A percentile compares a stretch with the other conserved stretches of the same genome.
phyloP scores from a whole-genome alignment of 2,329 filamentous ascomycete genomes.

The Epichloe gansuensis region DNA sequence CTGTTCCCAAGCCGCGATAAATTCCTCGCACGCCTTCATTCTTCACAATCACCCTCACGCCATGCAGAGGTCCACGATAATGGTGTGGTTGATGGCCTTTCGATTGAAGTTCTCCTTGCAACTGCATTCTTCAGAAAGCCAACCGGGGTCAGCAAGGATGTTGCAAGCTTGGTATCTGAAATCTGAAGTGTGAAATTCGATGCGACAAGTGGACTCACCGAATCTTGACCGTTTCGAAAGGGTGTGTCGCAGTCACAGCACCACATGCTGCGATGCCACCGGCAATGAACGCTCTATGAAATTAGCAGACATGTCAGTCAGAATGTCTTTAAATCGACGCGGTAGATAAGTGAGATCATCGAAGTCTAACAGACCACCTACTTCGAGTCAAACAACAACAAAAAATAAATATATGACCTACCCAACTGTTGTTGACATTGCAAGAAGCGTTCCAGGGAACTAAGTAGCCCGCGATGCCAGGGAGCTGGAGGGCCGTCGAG shows the following conservation, averaged over 20 bases:
- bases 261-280: constrained; percentile 95
- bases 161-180: not conserved
- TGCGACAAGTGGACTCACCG: constrained; percentile 42
- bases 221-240: constrained; percentile 98
- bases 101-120: constrained; percentile 87
- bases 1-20: constrained; percentile 79
- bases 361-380: not conserved
- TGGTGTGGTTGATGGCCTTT: constrained; percentile 75
- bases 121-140: constrained; percentile 55
- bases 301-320: constrained; percentile 7
- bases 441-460: not conserved
- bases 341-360: not conserved
- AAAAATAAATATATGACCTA: constrained; percentile 12
- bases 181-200: not conserved
- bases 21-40: constrained; percentile 82
- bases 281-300: constrained; percentile 69
- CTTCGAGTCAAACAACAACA: not conserved
- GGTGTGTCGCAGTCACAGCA: constrained; percentile 92
- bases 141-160: not conserved
- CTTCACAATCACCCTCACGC: constrained; percentile 74
- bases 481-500: not conserved
- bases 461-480: not conserved
- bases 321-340: not conserved
- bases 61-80: constrained; percentile 86
- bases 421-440: constrained; percentile 26